Evolutionary conservation across 1,284 basidiomycete genomes (phyloP), one percentile per base, ranked within the genome.

Genomic region (Cutaneotrichosporon dermatis): DNA sequence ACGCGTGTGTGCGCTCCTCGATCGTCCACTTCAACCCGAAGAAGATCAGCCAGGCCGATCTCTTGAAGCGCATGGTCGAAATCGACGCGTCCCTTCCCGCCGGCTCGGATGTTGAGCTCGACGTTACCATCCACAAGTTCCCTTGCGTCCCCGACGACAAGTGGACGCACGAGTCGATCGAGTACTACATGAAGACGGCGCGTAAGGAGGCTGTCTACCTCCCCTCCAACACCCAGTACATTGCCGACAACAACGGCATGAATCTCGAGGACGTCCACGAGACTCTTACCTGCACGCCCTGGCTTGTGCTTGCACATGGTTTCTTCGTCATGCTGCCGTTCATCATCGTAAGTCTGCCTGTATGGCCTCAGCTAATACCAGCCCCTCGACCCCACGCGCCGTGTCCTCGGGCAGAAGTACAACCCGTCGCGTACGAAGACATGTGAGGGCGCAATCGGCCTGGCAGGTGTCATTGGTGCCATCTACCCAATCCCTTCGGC

Each of bases 401-500:
- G 63, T n/a, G 37, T 64, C 25, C 59, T 74, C 1, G 74, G 73
- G 6, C 77, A 79, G 50, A 80, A 80, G 65, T 79, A 79, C 68
- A 80, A 80, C 48, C 79, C 79, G 1, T 74, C 73, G 8, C 68
- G 79, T 7, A 69, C 74, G 2, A 72, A 66, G 60, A 79, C 78
- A 0, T 70, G 74, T 4, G 71, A 72, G 46, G 78, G 86, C 8
- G 84, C 86, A 0, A 79, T 88, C 39, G 85, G 86, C 59, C 54
- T 77, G 45, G 61, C 69, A 61, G 58, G 78, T 62, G 68, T 46
- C 62, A 66, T 84, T 11, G 81, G 82, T 4, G 84, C 83, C 4
- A 86, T 88, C 59, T 88, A 87, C 65, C 86, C 85, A 0, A 80
- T 86, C 48, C 83, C 83, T 55, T 85, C 83, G 4, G 85, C 86